Percentiles rank a stretch among this genome's conserved stretches.
phyloP scores from a whole-genome alignment of 345 rosid species.

The Triadica sebifera region DNA sequence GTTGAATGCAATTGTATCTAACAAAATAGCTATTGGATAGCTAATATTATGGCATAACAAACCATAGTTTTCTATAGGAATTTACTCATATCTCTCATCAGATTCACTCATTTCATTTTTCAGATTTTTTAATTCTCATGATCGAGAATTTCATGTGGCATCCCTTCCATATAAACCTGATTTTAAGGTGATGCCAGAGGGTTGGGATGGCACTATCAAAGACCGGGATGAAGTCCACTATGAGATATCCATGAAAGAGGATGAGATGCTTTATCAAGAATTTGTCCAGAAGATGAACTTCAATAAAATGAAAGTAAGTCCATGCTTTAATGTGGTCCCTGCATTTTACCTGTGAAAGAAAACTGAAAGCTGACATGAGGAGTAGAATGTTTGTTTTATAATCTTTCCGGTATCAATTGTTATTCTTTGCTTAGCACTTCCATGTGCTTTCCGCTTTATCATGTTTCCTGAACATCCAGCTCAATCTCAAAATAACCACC shows the following conservation, averaged over 20 bases:
- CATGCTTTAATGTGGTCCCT: background rate
- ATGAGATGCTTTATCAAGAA: constrained; percentile 82
- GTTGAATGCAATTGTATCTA: background rate
- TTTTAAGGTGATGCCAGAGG: constrained; percentile 98
- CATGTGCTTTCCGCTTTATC: background rate
- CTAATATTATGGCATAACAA: background rate
- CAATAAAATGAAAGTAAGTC: constrained; percentile 84
- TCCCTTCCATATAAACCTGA: constrained; percentile 89
- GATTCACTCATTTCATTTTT: constrained; percentile 15
- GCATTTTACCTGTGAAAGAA: background rate
- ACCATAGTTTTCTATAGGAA: too few relatives aligned
- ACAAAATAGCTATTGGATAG: background rate
- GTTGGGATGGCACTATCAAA: constrained; percentile 92
- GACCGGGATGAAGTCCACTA: constrained; percentile 93
- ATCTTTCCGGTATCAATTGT: background rate
- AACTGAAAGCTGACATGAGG: background rate
- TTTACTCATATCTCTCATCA: background rate
- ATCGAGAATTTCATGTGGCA: constrained; percentile 94
- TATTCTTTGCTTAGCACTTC: background rate
- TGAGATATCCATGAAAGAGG: constrained; percentile 97
- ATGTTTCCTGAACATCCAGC: background rate
- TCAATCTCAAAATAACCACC: background rate
- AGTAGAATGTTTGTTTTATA: background rate
- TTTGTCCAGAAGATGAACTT: constrained; percentile 77
- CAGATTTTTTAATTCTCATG: constrained; percentile 83